Base-by-base conservation (phyloP, 257 asterid genomes). In the Primulina huaijiensis region DNA sequence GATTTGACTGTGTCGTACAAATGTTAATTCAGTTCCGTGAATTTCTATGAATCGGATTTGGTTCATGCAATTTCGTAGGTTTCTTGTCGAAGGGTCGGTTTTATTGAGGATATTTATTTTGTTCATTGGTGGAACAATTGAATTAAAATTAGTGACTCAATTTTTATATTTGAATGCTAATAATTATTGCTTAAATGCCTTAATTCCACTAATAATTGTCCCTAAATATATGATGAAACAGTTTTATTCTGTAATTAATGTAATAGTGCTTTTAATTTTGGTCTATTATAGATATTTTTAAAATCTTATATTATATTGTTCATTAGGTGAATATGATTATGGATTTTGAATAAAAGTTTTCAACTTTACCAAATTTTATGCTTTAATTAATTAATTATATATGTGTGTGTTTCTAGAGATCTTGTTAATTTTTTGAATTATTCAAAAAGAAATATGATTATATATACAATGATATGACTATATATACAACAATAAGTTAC, bases 11-110 rank as follows among this genome's bases (percentile, higher is more conserved):
- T 67, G 66, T 77, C 81, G 21, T 65, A 67, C 35, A 50, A 5
- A 64, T 65, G 60, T 65, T 23, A 62, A 69, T 74, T 75, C 38
- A 70, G 77, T 71, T 68, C 83, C 82, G 57, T 52, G 62, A 63
- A 25, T 64, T 72, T 73, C 77, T 76, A 57, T 37, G 59, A 20
- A 55, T 58, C n/a, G 12, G 64, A 30, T 79, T 34, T 21, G 58
- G 35, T 53, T 71, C 76, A 74, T 62, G 60, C 29, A 64, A 31
- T 72, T 70, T 67, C 72, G 52, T 19, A 21, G 60, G 56, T 20
- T 46, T 70, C 58, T 65, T 60, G 74, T 66, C 70, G 35, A 35
- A 71, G 35, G n/a, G 25, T 70, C 65, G 33, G 63, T 19, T 69
- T 72, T 75, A 6, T 74, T 58, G 21, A 56, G 56, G 66, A 53